phyloP scores from a whole-genome alignment of 306 rosid species.

The Castanopsis chinensis region DNA sequence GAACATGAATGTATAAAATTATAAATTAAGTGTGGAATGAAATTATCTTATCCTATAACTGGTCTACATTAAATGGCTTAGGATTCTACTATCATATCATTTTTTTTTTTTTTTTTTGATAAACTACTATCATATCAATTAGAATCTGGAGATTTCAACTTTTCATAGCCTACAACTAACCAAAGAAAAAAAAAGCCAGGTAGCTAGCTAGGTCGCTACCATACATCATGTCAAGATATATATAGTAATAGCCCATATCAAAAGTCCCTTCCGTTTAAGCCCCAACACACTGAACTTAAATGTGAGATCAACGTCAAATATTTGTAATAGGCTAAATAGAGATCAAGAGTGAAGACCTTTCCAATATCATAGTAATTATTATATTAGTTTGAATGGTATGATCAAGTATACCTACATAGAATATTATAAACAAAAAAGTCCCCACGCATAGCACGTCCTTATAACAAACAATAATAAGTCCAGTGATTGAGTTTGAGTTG shows the following conservation, averaged over 20 bases:
- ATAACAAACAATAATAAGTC: too few relatives aligned
- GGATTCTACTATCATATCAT: neutral
- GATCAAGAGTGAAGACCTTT: neutral
- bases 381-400: neutral
- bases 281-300: neutral
- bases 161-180: neutral
- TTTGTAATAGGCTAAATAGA: too few relatives aligned
- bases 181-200: neutral
- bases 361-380: neutral
- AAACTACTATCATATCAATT: neutral
- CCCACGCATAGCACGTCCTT: too few relatives aligned
- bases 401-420: neutral
- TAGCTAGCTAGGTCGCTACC: too few relatives aligned
- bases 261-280: too few relatives aligned
- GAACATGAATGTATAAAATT: too few relatives aligned
- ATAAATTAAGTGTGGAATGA: neutral
- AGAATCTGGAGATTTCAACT: neutral
- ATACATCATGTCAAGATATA: neutral
- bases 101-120: neutral
- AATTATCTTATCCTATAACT: neutral
- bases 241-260: neutral
- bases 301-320: neutral
- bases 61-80: neutral
- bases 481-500: too few relatives aligned
- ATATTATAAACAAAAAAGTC: too few relatives aligned